Base-by-base conservation (phyloP, 257 asterid species). In the Jaltomata sinuosa region DNA sequence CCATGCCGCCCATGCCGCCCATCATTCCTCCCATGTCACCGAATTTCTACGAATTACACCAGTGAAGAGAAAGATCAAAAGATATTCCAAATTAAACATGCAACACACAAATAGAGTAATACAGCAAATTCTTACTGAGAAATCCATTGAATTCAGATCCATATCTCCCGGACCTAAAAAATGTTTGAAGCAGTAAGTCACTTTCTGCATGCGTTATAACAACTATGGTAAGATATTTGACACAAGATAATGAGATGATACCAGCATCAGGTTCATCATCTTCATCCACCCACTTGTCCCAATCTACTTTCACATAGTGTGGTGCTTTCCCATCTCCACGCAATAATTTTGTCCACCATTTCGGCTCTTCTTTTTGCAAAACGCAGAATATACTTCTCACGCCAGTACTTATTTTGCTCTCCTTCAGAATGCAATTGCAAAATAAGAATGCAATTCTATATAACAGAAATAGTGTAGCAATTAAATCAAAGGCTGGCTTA, bases 261-360 rank as follows among this genome's bases (percentile, higher is more conserved):
- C 82, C 74, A 61, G 74, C 87, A 89, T 95, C 98, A 79, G 93
- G 80, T 38, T 92, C 94, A 38, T 93, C 98, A 88, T 94, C 99
- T 89, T 94, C 97, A 82, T 96, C 99, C 27, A 89, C 99, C 99
- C 99, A 96, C 84, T 92, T 96, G 86, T 96, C 99, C 99, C 99
- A 96, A 85, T 96, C 99, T 80, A 94, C 97, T 91, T 94, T 96
- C 80, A 96, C 91, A 45, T 93, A 92, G 88, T 93, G 98, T 22
- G 99, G 99, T 29, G 94, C n/a, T 93, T 94, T 96, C 14, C 81
- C 97, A 71, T 85, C 91, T 83, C 94, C 98, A 67, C 92, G 91
- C 90, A 96, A 90, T 67, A 96, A 85, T 68, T 92, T 93, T 2
- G 83, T 89, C 99, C 99, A 96, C 98, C 99, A 96, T 86, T 92